Evolutionary conservation across 306 rosid species (phyloP), one percentile per base, ranked within the genome.

Genomic region (Quercus cerris): DNA sequence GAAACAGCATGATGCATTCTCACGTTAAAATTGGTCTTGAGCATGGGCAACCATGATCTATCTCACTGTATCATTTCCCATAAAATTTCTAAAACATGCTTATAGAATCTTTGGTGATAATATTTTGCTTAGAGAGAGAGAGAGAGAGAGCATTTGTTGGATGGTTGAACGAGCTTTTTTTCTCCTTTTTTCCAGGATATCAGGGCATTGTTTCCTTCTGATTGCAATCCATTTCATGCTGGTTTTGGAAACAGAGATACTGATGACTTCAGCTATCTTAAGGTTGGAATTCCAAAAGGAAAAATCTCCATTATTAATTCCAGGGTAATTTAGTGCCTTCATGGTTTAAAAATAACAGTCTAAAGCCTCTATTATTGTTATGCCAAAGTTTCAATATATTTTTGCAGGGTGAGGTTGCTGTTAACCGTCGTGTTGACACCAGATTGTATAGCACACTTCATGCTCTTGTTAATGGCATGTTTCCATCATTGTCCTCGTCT

Each of bases 211-310:
- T 96, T 96, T 83, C 99, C 99, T 78, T 55, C 93, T 52, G 97
- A 93, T 78, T 83, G 88, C 93, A 89, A 86, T 84, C 98, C 98
- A 2, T 96, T 96, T 87, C 93, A 93, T 78, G 98, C 99, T 82
- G 99, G 99, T 69, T 96, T 96, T 81, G 98, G 99, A 82, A 93
- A 96, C 87, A 91, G 98, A 85, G 91, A 93, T 76, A 93, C 98
- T 4, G 99, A 96, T 76, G 99, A 96, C 83, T 71, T 96, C 81
- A 93, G 99, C 90, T 96, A 96, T 89, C 91, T 90, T 46, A 93
- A 87, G 80, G 98, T 93, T 81, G 99, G 99, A 87, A 91, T 96
- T 54, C 99, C 98, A 3, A 72, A 68, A 72, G 99, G 99, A 75
- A 96, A 96, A 82, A 91, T 96, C 67, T 96, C 93, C 94, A 93